Evolutionary conservation across 208 protist species (phyloP).

Genomic region (Leishmania amazonensis): DNA sequence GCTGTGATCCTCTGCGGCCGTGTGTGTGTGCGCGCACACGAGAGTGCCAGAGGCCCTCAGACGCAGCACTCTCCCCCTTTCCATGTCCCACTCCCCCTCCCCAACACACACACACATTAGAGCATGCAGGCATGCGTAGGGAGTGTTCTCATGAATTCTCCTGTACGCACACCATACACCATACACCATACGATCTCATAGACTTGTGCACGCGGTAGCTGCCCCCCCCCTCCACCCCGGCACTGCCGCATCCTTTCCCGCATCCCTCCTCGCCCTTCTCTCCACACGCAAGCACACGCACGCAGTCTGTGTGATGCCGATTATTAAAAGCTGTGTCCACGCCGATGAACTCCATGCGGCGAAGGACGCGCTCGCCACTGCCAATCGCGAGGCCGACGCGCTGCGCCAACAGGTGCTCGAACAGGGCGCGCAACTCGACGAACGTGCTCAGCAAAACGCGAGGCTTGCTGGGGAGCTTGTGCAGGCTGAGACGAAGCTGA

Average conservation of each 20-base stretch:
- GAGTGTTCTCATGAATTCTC: background rate
- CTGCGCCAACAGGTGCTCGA: conserved; percentile 17
- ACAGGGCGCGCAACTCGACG: background rate
- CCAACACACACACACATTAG: background rate
- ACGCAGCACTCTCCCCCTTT: background rate
- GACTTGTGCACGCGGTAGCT: background rate
- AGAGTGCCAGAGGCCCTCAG: background rate
- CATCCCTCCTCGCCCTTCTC: background rate
- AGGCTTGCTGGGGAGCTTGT: conserved; percentile 2
- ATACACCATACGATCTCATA: background rate
- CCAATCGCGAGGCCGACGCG: conserved; percentile 6
- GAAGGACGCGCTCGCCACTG: background rate
- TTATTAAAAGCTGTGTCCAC: conserved; percentile 23
- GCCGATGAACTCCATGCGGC: conserved; percentile 14
- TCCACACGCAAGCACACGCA: background rate
- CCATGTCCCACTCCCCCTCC: background rate
- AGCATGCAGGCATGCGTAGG: background rate
- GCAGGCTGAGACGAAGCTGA: background rate
- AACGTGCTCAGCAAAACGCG: background rate
- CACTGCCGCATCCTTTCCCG: background rate
- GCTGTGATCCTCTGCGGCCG: background rate
- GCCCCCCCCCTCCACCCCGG: no score
- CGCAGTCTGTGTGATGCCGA: background rate
- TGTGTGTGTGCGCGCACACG: background rate
- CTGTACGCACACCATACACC: background rate